Percentiles rank a stretch among this genome's conserved stretches.
Evolutionary conservation across 2,329 filamentous ascomycete genomes (phyloP).

Genomic region (Acrocalymma vagum): DNA sequence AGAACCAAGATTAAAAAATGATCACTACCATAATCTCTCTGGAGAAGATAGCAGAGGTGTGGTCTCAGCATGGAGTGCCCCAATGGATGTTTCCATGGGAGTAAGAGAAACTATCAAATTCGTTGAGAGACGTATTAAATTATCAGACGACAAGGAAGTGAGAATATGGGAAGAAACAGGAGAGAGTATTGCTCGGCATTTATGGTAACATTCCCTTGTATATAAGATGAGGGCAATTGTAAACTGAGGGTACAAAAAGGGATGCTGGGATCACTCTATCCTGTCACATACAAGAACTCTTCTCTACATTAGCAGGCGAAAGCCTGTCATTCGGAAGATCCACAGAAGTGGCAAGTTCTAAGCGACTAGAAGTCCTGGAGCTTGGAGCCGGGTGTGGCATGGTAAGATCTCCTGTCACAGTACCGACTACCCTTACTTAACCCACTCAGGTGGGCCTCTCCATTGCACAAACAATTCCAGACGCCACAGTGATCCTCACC

Average conservation of each 20-base stretch:
- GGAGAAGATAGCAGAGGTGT: constrained; percentile 53
- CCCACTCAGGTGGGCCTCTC: constrained; percentile 59
- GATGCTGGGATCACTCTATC: constrained; percentile 68
- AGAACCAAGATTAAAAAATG: constrained; percentile 31
- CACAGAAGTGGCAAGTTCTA: too few species aligned
- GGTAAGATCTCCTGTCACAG: constrained; percentile 45
- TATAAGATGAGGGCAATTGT: too few species aligned
- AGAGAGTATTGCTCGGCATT: constrained; percentile 75
- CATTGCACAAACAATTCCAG: constrained; percentile 63
- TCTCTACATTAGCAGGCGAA: constrained; percentile 29
- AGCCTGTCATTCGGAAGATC: constrained; percentile 4
- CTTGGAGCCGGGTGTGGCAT: constrained; percentile 75
- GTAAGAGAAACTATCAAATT: constrained; percentile 57
- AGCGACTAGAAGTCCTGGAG: constrained; percentile 64
- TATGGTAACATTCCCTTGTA: too few species aligned
- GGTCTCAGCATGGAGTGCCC: constrained; percentile 65
- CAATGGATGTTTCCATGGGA: constrained; percentile 50
- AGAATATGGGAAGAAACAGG: constrained; percentile 74
- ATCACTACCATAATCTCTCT: constrained; percentile 37
- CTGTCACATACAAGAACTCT: constrained; percentile 58
- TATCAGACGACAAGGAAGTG: constrained; percentile 51
- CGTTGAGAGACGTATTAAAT: constrained; percentile 63
- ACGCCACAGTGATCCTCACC: constrained; percentile 66
- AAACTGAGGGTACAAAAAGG: too few species aligned
- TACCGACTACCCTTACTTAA: not conserved